Evolutionary conservation across 2,329 filamentous ascomycete genomes (phyloP).

Genomic region (Dothideomycetes sp.): DNA sequence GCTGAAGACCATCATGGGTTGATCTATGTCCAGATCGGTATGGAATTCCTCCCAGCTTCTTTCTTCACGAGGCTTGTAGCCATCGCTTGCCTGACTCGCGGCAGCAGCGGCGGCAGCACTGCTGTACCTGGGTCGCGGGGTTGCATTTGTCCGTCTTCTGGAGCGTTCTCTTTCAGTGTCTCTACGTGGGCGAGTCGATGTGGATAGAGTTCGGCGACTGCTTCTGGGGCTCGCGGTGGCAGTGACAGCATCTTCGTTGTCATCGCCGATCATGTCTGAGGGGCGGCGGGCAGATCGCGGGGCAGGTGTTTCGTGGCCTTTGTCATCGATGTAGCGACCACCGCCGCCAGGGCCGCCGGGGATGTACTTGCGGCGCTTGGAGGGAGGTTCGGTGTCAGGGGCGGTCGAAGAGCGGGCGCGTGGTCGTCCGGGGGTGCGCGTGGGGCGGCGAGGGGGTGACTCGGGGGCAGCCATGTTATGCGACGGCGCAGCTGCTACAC

Average conservation of each 20-base stretch:
- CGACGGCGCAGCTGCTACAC: slow-evolving; percentile 7
- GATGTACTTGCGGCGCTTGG: slow-evolving; percentile 54
- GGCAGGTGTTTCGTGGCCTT: slow-evolving; percentile 48
- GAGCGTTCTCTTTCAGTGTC: slow-evolving; percentile 35
- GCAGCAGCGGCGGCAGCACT: slow-evolving; percentile 84
- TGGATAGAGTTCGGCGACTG: slow-evolving; percentile 14
- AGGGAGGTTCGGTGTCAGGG: slow-evolving; percentile 33
- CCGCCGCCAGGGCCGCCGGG: slow-evolving; percentile 81
- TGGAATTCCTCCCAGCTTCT: slow-evolving; percentile 97
- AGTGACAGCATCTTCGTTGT: slow-evolving; percentile 11
- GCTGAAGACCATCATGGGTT: slow-evolving; percentile 65
- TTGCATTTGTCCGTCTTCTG: slow-evolving; percentile 32
- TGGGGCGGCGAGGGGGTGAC: slow-evolving; percentile 20
- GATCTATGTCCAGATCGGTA: slow-evolving; percentile 84
- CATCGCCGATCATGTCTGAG: slow-evolving; percentile 10
- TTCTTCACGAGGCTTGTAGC: slow-evolving; percentile 95
- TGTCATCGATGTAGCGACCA: slow-evolving; percentile 70
- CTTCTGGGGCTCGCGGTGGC: slow-evolving; percentile 1
- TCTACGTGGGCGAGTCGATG: slow-evolving; percentile 21
- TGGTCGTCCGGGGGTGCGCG: slow-evolving; percentile 23
- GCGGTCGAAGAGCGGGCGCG: slow-evolving; percentile 21
- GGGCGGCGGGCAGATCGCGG: slow-evolving; percentile 6
- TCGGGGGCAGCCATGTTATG: slow-evolving; percentile 21
- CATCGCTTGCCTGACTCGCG: slow-evolving; percentile 81
- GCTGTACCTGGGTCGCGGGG: slow-evolving; percentile 60